Conservation (phyloP, 805 yeast species). For the Schizosaccharomyces cryophilus region DNA sequence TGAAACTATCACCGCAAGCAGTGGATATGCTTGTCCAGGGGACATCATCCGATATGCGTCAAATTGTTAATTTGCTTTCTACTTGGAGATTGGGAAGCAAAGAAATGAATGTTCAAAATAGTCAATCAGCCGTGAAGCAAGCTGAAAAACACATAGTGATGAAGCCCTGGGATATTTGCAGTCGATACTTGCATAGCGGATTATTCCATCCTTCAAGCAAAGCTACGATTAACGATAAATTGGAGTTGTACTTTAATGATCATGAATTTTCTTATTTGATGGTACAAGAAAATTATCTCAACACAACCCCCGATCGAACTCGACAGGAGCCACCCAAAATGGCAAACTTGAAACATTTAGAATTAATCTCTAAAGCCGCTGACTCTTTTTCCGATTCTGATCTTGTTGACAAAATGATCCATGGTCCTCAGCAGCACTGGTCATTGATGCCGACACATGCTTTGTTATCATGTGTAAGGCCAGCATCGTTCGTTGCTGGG, state of each 20-base stretch:
- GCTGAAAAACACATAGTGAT: constrained; percentile 58
- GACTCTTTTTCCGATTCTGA: constrained; percentile 72
- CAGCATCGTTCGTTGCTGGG: constrained; percentile 52
- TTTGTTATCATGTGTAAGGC: constrained; percentile 50
- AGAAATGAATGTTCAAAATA: constrained; percentile 33
- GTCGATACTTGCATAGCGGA: constrained; percentile 35
- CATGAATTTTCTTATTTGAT: constrained; percentile 83
- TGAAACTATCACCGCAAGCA: constrained; percentile 54
- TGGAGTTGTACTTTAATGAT: constrained; percentile 78
- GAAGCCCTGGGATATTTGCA: constrained; percentile 77
- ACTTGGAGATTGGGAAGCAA: constrained; percentile 58
- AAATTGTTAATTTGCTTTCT: constrained; percentile 69
- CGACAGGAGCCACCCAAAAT: constrained; percentile 11
- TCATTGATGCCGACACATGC: constrained; percentile 7
- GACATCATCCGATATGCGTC: constrained; percentile 79
- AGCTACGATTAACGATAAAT: constrained; percentile 51
- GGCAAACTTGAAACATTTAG: constrained; percentile 24
- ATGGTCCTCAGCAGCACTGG: constrained; percentile 88
- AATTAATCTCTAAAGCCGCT: constrained; percentile 52
- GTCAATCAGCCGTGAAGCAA: constrained; percentile 19
- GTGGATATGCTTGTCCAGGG: constrained; percentile 66
- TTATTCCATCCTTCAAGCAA: constrained; percentile 28
- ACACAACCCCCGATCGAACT: constrained; percentile 28
- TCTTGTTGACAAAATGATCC: constrained; percentile 52
- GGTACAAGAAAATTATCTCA: constrained; percentile 81